Evolutionary conservation across 305 asterid genomes (phyloP), one percentile per base, ranked within the genome.

Genomic region (Petunia hybrid): DNA sequence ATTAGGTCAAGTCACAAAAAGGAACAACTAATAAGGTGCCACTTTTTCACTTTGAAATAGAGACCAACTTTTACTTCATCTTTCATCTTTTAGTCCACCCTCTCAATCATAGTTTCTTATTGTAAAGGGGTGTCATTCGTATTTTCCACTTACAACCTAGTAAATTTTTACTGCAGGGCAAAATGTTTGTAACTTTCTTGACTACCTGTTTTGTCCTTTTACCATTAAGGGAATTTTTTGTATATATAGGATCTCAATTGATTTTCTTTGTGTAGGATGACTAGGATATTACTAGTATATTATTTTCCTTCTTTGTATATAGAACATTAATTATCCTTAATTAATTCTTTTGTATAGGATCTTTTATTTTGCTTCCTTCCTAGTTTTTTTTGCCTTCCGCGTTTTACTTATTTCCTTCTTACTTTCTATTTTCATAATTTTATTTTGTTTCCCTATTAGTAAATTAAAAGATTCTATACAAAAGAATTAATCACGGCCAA

Each of bases 1-100:
- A 1, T 51, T 51, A 1, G 12, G 57, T 51, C 57, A 3, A 35
- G 63, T 60, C 12, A 51, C 61, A 73, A 41, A 73, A 73, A 31
- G 57, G 0, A 51, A 51, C 14, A 51, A 4, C 13, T 14, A 9
- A 36, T 74, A 53, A 74, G 8, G 6, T 74, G 78, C 48, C 78
- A 74, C 48, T 74, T 51, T 13, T 51, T 8, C 78, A 51, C 57
- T 51, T 71, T 74, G 10, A 74, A 53, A 51, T 36, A 38, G 64
- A 36, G 51, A 14, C 14, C 64, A 13, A 35, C 14, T 73, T 71
- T 73, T 4, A 73, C 78, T 73, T 36, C 46, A 73, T 38, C 63
- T 35, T 31, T 46, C 9, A 22, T 38, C 5, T 74, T 4, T 43
- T 53, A 53, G 36, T 53, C 64, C 64, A 74, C 64, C 14, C 64